phyloP scores from a whole-genome alignment of 2,329 filamentous ascomycete species.

The Fusarium buharicum region DNA sequence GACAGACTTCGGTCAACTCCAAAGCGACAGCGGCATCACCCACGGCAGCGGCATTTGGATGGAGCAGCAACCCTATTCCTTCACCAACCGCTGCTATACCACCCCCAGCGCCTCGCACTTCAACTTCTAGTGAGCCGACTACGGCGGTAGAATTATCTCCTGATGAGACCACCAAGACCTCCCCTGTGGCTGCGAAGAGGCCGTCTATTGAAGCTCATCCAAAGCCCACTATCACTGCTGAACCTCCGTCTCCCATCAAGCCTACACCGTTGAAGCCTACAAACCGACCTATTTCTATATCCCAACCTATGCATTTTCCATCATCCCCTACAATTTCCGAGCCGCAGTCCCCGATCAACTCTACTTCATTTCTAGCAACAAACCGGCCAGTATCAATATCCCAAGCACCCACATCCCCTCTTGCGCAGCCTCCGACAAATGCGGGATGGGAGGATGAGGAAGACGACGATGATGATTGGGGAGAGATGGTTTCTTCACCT shows the following conservation, averaged over 20 bases:
- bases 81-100: conserved; percentile 35
- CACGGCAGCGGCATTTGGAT: conserved; percentile 47
- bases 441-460: conserved; percentile 34
- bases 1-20: conserved; percentile 40
- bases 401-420: conserved; percentile 36
- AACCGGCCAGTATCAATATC: conserved; percentile 27
- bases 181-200: conserved; percentile 6
- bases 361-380: conserved; percentile 19
- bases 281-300: conserved; percentile 31
- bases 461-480: conserved; percentile 67
- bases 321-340: conserved; percentile 25
- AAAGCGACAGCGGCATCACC: conserved; percentile 43
- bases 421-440: conserved; percentile 38
- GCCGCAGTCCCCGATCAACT: conserved; percentile 25
- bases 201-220: conserved; percentile 4
- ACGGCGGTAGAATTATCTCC: conserved; percentile 15
- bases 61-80: conserved; percentile 39
- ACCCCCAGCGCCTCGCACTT: conserved; percentile 22
- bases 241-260: conserved; percentile 30
- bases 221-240: conserved; percentile 17
- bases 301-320: conserved; percentile 32
- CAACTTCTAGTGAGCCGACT: conserved; percentile 19
- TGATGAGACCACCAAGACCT: conserved; percentile 19
- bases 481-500: conserved; percentile 64
- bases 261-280: conserved; percentile 32